Percentiles rank a stretch among this genome's conserved stretches.
These are phyloP conservation scores for Nigrospora osmanthi DNA, from an alignment of 2,329 filamentous ascomycete genomes.

Conservation along the genomic window DNA sequence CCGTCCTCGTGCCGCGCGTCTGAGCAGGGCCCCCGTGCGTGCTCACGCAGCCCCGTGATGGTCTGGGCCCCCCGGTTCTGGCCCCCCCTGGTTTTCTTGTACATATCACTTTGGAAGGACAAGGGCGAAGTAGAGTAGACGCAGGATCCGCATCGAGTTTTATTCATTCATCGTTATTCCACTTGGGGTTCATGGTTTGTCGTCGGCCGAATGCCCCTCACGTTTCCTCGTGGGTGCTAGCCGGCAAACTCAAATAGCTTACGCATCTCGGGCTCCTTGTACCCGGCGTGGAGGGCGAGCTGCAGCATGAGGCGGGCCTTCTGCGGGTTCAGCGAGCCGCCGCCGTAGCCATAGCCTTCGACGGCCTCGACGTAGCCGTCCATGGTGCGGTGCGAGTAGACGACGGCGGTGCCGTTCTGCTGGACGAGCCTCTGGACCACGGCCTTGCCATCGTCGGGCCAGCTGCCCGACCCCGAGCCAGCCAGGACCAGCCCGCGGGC, in stretches of 20 bases:
- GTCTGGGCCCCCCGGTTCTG: too few species aligned
- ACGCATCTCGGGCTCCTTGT: constrained; percentile 10
- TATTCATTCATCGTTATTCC: too few species aligned
- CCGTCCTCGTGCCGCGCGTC: constrained; percentile 22
- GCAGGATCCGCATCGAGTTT: too few species aligned
- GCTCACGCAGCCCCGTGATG: too few species aligned
- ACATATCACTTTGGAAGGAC: too few species aligned
- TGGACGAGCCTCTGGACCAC: constrained; percentile 35
- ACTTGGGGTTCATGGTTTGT: too few species aligned
- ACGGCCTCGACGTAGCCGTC: constrained; percentile 41
- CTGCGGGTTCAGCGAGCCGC: constrained; percentile 46
- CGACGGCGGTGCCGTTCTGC: constrained; percentile 37
- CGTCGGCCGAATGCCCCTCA: too few species aligned
- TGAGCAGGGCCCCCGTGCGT: too few species aligned
- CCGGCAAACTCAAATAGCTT: constrained; percentile 7
- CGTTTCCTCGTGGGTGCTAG: too few species aligned
- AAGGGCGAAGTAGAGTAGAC: too few species aligned
- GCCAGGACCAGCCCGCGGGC: constrained; percentile 48
- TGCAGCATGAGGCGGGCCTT: constrained; percentile 46
- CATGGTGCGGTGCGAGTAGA: constrained; percentile 41
- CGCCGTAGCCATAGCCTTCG: constrained; percentile 26
- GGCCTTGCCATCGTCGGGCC: constrained; percentile 27
- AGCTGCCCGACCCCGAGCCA: constrained; percentile 45
- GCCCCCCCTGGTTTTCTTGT: too few species aligned
- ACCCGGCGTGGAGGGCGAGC: constrained; percentile 23